Evolutionary conservation across 495 filamentous ascomycete genomes (phyloP), one percentile per base, ranked within the genome.

Genomic region (Penicillium goetzii): DNA sequence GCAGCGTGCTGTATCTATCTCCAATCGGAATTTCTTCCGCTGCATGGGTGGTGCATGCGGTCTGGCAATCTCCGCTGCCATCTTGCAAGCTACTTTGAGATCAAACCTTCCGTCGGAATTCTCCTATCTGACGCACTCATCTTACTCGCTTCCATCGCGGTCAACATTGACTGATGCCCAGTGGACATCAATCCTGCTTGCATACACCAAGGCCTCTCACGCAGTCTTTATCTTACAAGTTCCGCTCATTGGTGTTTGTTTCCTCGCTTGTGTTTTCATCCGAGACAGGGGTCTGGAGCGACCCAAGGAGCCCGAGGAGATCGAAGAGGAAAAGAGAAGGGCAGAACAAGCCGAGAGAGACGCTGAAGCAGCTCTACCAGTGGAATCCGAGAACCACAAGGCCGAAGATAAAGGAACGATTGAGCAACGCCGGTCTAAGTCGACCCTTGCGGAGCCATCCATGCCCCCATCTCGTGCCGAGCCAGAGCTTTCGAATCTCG

Each of bases 11-110:
- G 81, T 89, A 2, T 80, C 86, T 9, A 88, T 86, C 28, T 83
- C 82, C 12, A 80, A 86, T 59, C 82, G 87, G 7, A 90, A 90
- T 65, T 88, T 89, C 71, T 80, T 89, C 66, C 82, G 87, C 21
- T 83, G 82, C 33, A 73, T 87, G 11, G 87, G 87, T 10, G 86
- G 86, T 15, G 79, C 86, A 9, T 79, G 82, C 40, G 87, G 87
- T 1, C 79, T 90, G 3, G 84, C 86, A 0, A 70, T 87, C n/a
- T 85, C 84, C 0, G 84, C 85, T 4, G 84, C 85, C 4, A 69
- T 88, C 1, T 70, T 89, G 34, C 80, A 84, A 41, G 81, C 78
- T 26, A 78, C 78, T 2, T 71, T 89, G 30, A 74, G 75, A 19
- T 75, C 76, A 7, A 72, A 80, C 33, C 72, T 87, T 0, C 83